phyloP scores from a whole-genome alignment of 352 stramenopile genomes.

The Thraustochytrium aureum region DNA sequence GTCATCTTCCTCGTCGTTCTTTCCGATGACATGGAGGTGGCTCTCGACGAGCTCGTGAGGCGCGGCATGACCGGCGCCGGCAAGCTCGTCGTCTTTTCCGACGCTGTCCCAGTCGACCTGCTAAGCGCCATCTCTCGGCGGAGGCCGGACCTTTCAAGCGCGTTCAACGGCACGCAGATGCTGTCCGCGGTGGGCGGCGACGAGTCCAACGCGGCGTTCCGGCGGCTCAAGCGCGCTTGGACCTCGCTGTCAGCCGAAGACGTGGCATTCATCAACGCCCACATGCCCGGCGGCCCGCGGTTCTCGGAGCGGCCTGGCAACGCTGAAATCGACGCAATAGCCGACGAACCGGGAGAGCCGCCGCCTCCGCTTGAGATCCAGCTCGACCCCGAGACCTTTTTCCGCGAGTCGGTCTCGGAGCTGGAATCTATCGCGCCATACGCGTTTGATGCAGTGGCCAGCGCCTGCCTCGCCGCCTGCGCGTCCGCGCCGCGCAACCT shows the following conservation, averaged over 20 bases:
- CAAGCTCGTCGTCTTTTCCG: constrained; percentile 28
- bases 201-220: constrained; percentile 11
- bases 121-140: constrained; percentile 9
- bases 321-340: not conserved
- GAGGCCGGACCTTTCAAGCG: not conserved
- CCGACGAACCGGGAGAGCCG: not conserved
- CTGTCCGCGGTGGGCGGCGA: constrained; percentile 26
- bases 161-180: constrained; percentile 31
- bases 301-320: constrained; percentile 19
- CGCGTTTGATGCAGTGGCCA: constrained; percentile 38
- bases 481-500: not conserved
- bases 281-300: not conserved
- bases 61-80: constrained; percentile 19
- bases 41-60: not conserved
- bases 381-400: constrained; percentile 19
- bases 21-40: not conserved
- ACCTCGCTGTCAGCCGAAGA: not conserved
- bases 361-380: not conserved
- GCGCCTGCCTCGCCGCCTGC: constrained; percentile 24
- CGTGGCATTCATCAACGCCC: not conserved
- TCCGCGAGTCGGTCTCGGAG: not conserved
- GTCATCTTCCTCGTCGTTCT: not conserved
- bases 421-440: not conserved
- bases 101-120: constrained; percentile 18
- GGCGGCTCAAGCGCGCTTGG: not conserved